Base-by-base conservation (phyloP, 1,284 basidiomycete genomes). In the Boletellus deceptivus region DNA sequence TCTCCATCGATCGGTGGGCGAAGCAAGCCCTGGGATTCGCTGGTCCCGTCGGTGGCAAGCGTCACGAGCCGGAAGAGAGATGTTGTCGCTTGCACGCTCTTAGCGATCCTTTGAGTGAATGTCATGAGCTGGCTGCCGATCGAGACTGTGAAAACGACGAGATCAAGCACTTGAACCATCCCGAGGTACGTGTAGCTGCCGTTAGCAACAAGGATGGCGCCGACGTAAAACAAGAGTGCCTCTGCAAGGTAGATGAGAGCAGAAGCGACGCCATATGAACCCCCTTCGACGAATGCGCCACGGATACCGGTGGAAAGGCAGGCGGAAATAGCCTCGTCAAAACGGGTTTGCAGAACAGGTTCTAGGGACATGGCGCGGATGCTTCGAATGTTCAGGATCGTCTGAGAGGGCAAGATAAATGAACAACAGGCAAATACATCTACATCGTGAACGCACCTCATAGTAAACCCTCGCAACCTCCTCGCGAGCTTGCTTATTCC, bases 281-380 rank as follows among this genome's bases (percentile, higher is more conserved):
- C 84, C 6, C 93, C 93, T 56, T 93, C 84, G 22, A 90, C 79
- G 61, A 91, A 89, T 1, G 90, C 93, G 11, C 91, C 86, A 13
- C 77, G 77, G 49, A 89, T 77, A 6, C 92, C 95, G 17, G 83
- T 81, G 6, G 69, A 63, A 46, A 89, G 78, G 1, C 93, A 90
- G 5, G 70, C 64, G 10, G 77, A 76, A 0, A 83, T 76, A 1
- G 88, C 79, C 4, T 70, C 61, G 38, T 86, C 78, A 64, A 93
- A 97, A 53, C 84, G 81, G 14, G 75, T 68, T 51, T 76, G 72
- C 68, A 96, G 95, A 25, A 89, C 78, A 13, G 72, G 62, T 58
- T 93, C 90, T 55, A 98, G 83, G n/a, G 87, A 84, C 91, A 98
- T 95, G 9, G 89, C 80, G 1, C 94, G 82, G 56, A 98, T 93